Evolutionary conservation across 73 alveolate species (phyloP), one percentile per base, ranked within the genome.

Genomic region (Paramecium octaurelia): DNA sequence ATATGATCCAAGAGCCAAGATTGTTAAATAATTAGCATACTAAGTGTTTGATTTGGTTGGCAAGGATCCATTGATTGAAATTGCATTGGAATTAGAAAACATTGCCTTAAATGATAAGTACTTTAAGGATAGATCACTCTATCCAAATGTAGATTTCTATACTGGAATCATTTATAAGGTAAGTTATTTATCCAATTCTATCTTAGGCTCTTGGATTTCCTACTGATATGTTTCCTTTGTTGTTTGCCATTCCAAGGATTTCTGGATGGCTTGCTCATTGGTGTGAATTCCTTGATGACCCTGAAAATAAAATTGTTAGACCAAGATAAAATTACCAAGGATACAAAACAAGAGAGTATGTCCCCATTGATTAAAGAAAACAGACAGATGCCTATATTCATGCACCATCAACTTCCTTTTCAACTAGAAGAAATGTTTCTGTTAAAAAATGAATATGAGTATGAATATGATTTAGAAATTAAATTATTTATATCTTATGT

Each of bases 191-290:
- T 12, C 2, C 31, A 27, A 27, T 16, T 48, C 23, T 48, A 48
- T 14, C 1, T 46, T 48, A 48, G 60, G 69, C 69, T 18, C 21
- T 96, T 95, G 99, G 99, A n/a, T 96, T 96, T 95, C 98, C 98
- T 16, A 93, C 99, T 91, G 99, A 96, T 48, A 92, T 96, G 95
- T 96, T 93, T 97, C 97, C 99, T 43, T 95, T 96, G 2, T 96
- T 96, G 59, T 96, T 96, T 94, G 91, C 98, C 18, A 92, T 96
- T 50, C 98, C 98, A 14, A 94, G 99, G 92, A 92, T 96, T 34
- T 95, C 98, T 44, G 99, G 99, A 83, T 96, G 99, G 99, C 86
- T 96, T 38, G 96, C 98, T 23, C 99, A 96, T 91, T 96, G 99
- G 99, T 57, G 43, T 27, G 99, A 96, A 59, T 96, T 95, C 93